phyloP scores from a whole-genome alignment of 768 basidiomycete species.

The Lactarius indigo region DNA sequence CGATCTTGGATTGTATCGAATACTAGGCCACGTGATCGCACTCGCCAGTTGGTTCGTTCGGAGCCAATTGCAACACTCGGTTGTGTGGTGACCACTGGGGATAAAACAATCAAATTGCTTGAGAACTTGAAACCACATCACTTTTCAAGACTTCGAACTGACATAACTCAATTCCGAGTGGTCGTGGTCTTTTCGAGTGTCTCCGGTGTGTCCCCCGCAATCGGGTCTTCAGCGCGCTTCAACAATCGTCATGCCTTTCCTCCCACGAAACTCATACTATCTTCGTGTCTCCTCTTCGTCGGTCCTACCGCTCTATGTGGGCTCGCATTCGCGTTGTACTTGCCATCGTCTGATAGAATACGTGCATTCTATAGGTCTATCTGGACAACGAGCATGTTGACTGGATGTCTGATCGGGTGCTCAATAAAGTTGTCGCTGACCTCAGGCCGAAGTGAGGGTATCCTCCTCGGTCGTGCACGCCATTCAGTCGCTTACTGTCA shows the following conservation, averaged over 20 bases:
- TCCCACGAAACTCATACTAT: slow-evolving; percentile 75
- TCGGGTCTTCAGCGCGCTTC: neutral
- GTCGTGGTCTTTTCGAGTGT: too few relatives aligned
- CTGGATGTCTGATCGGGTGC: slow-evolving; percentile 85
- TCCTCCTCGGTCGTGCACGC: neutral
- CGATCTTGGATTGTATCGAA: too few relatives aligned
- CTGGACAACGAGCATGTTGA: slow-evolving; percentile 82
- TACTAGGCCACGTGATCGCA: too few relatives aligned
- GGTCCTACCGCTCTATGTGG: slow-evolving; percentile 77
- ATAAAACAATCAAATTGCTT: too few relatives aligned
- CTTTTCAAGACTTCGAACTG: too few relatives aligned
- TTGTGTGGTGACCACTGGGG: too few relatives aligned
- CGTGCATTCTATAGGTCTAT: slow-evolving; percentile 51
- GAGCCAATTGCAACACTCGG: too few relatives aligned
- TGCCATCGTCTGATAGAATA: neutral
- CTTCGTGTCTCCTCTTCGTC: slow-evolving; percentile 71
- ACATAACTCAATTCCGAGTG: too few relatives aligned
- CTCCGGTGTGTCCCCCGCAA: too few relatives aligned
- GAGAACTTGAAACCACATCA: too few relatives aligned
- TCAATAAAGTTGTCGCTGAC: slow-evolving; percentile 80
- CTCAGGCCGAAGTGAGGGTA: slow-evolving; percentile 60
- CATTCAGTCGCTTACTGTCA: slow-evolving; percentile 1
- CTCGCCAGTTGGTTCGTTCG: too few relatives aligned
- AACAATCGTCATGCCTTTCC: slow-evolving; percentile 51
- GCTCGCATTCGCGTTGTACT: slow-evolving; percentile 24